A percentile compares a stretch with the other conserved stretches of the same genome.
These are phyloP conservation scores for Akanthomyces dipterigenus DNA, from an alignment of 2,329 filamentous ascomycete species.

Conservation along the genomic window DNA sequence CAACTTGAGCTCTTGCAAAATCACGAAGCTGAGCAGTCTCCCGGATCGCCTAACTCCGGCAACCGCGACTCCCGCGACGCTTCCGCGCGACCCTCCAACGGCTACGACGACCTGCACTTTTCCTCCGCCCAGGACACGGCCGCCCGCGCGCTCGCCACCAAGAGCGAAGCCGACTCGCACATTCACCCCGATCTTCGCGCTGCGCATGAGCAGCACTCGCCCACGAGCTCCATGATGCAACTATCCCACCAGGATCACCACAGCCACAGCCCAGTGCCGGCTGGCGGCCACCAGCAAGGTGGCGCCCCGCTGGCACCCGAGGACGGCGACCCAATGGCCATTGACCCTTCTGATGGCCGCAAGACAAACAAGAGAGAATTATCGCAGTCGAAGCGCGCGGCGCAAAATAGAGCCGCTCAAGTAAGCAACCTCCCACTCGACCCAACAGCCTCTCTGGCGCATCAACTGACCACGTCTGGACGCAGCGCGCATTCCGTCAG, in stretches of 20 bases:
- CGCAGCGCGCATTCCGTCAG: constrained; percentile 88
- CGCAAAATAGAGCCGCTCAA: constrained; percentile 94
- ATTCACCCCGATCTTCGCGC: constrained; percentile 44
- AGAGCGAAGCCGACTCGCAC: constrained; percentile 36
- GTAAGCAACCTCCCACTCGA: constrained; percentile 44
- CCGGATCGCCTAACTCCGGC: constrained; percentile 1
- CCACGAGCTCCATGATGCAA: constrained; percentile 30
- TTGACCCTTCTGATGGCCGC: constrained; percentile 17
- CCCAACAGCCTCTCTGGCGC: background rate
- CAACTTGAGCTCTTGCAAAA: constrained; percentile 38
- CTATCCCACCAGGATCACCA: constrained; percentile 25
- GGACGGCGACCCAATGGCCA: constrained; percentile 13
- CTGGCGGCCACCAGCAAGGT: constrained; percentile 14
- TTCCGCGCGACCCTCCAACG: constrained; percentile 33
- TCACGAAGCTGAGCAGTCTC: constrained; percentile 28
- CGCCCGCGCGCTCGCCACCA: constrained; percentile 25
- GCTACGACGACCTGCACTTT: constrained; percentile 35
- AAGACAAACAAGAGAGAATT: constrained; percentile 80
- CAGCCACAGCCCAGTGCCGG: constrained; percentile 25
- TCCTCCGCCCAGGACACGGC: constrained; percentile 25
- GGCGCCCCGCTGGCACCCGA: constrained; percentile 20
- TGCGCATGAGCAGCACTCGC: constrained; percentile 16
- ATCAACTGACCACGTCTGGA: background rate
- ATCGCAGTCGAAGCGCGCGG: constrained; percentile 91
- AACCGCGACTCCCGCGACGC: constrained; percentile 7